These are phyloP conservation scores for Solanum virginianum DNA, from an alignment of 257 asterid species.

Conservation along the genomic window DNA sequence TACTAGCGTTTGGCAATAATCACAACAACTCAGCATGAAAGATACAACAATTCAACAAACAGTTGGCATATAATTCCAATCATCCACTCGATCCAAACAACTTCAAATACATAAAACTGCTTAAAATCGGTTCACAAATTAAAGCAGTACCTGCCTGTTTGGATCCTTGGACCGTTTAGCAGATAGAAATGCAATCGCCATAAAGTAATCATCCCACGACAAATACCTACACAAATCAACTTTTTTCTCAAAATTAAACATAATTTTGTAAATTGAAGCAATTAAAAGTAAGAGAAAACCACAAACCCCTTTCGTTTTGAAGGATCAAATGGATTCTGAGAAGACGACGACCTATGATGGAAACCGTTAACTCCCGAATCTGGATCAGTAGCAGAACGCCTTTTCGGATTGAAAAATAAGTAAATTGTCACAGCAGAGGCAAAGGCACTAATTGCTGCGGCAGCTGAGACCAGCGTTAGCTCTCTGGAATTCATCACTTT, in stretches of 20 bases:
- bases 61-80: neutral
- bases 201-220: constrained; percentile 92
- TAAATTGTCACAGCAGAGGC: constrained; percentile 40
- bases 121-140: neutral
- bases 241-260: neutral
- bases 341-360: neutral
- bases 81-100: neutral
- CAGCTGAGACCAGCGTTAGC: constrained; percentile 39
- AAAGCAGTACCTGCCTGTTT: constrained; percentile 60
- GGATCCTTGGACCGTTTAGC: constrained; percentile 97
- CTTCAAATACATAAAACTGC: neutral
- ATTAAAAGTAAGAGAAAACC: too few species aligned
- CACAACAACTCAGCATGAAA: neutral
- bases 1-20: neutral
- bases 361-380: neutral
- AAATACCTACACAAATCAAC: constrained; percentile 35
- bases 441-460: constrained; percentile 48
- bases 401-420: constrained; percentile 20
- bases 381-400: constrained; percentile 9
- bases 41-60: neutral
- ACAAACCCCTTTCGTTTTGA: constrained; percentile 65
- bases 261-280: too few species aligned
- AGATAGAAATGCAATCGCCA: constrained; percentile 89
- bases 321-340: constrained; percentile 60
- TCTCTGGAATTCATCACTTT: constrained; percentile 54